A percentile compares a stretch with the other conserved stretches of the same genome.
phyloP scores from a whole-genome alignment of 1,284 basidiomycete species.

The Austroboletus niveus region DNA sequence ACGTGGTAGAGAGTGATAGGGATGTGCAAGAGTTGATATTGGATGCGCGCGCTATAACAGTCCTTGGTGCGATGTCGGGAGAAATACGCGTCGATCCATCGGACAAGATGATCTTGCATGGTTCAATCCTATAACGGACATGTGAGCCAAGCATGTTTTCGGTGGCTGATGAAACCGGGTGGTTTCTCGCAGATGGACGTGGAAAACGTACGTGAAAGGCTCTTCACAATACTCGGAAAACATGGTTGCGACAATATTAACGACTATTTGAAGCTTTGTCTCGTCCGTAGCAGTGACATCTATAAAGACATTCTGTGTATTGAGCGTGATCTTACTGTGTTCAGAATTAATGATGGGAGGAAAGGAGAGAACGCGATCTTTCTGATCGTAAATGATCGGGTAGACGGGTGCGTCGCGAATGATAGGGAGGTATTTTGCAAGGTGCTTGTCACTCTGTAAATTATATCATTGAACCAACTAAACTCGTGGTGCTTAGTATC shows the following conservation, averaged over 20 bases:
- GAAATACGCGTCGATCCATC: constrained; percentile 78
- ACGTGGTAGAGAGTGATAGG: constrained; percentile 60
- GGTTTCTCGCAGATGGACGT: neutral
- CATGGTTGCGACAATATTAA: constrained; percentile 94
- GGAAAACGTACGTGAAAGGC: constrained; percentile 76
- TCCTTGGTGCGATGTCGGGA: constrained; percentile 76
- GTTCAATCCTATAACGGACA: constrained; percentile 69
- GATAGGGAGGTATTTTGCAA: constrained; percentile 87
- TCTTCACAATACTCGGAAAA: constrained; percentile 95
- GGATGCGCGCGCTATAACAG: constrained; percentile 76
- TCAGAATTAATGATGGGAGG: constrained; percentile 99
- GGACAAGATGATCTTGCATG: constrained; percentile 78
- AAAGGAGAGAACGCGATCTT: constrained; percentile 90
- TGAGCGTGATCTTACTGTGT: constrained; percentile 94
- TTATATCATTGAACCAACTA: neutral
- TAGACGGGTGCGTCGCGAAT: constrained; percentile 95
- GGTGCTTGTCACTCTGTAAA: constrained; percentile 83
- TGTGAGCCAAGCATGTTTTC: neutral
- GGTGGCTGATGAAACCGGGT: neutral
- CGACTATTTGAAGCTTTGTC: constrained; percentile 94
- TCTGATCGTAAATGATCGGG: constrained; percentile 94
- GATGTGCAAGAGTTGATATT: constrained; percentile 98
- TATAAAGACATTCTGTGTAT: constrained; percentile 94
- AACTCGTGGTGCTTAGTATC: neutral
- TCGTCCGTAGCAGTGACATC: constrained; percentile 98